Evolutionary conservation across 2,329 filamentous ascomycete genomes (phyloP), one percentile per base, ranked within the genome.

Genomic region (Colletotrichum sp.): DNA sequence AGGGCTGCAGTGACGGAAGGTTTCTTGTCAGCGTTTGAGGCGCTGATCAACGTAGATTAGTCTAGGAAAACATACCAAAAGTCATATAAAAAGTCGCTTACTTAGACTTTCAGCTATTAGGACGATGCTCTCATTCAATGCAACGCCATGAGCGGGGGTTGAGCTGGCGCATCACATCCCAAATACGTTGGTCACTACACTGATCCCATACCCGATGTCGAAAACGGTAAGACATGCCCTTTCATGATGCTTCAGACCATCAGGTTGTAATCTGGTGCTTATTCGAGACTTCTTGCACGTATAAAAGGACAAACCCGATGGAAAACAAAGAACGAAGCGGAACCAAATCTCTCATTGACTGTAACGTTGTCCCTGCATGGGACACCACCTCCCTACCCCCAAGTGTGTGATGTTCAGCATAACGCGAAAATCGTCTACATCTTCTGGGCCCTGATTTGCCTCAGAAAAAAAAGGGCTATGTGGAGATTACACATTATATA

Each of bases 301-400:
- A 21, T 21, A 21, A 52, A 24, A 21, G 2, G 6, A 52, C 43
- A 0, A 13, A 21, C 0, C n/a, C 2, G 12, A 52, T 7, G 6
- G 13, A 12, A 0, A 3, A 7, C 43, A 4, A 24, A 13, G n/a
- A 52, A 13, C 43, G 6, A 21, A 13, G n/a, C 12, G n/a, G 10
- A 3, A 7, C 6, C 12, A 2, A 4, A 21, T 21, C n/a, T 4
- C 0, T 52, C n/a, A 13, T 24, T 3, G n/a, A 7, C n/a, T 21
- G 3, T 7, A 24, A 24, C 10, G 2, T 7, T 13, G 43, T 12
- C 43, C 18, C 43, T 21, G 10, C n/a, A 2, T 52, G 6, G 43
- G 9, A 7, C 12, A 21, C 7, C n/a, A 24, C 16, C 43, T 52
- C 43, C n/a, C 3, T 7, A n/a, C 3, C n/a, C 4, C 43, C 12